These are phyloP conservation scores for Candida boleticola DNA, from an alignment of 805 yeast species.

Conservation along the genomic window DNA sequence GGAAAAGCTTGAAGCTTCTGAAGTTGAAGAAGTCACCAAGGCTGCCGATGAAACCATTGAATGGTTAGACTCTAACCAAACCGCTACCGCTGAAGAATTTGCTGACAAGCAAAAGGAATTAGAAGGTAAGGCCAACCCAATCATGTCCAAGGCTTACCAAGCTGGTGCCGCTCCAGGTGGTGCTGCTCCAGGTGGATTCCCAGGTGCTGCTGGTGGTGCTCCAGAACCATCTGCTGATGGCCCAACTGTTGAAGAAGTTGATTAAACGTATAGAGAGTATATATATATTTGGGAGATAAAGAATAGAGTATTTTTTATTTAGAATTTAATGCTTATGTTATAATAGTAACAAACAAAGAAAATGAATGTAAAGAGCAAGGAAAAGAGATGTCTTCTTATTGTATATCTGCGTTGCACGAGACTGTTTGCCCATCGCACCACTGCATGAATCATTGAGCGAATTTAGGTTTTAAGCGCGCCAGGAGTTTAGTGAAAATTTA, in stretches of 20 bases:
- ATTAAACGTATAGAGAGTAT: slow-evolving; percentile 24
- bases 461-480: too few relatives aligned
- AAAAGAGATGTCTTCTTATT: too few relatives aligned
- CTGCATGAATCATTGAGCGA: too few relatives aligned
- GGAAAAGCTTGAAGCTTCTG: slow-evolving; percentile 53
- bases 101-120: slow-evolving; percentile 93
- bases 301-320: slow-evolving; percentile 4
- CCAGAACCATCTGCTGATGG: slow-evolving; percentile 40
- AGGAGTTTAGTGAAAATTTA: too few relatives aligned
- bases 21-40: slow-evolving; percentile 65
- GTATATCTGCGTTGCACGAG: too few relatives aligned
- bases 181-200: slow-evolving; percentile 61
- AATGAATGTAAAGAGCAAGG: too few relatives aligned
- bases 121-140: slow-evolving; percentile 93
- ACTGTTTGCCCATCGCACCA: too few relatives aligned
- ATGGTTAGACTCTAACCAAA: slow-evolving; percentile 92
- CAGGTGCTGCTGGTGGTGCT: slow-evolving; percentile 49
- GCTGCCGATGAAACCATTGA: slow-evolving; percentile 82
- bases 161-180: slow-evolving; percentile 83
- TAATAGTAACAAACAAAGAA: too few relatives aligned
- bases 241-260: slow-evolving; percentile 56
- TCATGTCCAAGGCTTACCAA: slow-evolving; percentile 95
- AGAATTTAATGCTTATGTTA: slow-evolving; percentile 1
- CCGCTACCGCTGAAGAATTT: slow-evolving; percentile 91
- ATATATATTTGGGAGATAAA: background rate